Base-by-base conservation (phyloP, 352 stramenopile genomes). In the Globisporangium spiculum region DNA sequence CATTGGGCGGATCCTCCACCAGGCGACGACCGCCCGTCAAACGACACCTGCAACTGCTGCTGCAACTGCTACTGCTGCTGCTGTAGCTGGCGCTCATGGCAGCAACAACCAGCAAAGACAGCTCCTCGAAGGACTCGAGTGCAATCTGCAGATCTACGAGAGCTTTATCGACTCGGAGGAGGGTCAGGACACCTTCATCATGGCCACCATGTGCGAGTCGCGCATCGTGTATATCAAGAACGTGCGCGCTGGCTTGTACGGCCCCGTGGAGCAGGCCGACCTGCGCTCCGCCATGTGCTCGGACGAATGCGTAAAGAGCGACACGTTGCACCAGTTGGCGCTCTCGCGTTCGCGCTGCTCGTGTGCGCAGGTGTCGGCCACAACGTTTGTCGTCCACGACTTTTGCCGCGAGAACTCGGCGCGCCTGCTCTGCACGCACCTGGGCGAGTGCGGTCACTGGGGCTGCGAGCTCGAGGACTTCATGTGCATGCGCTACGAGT, bases 401-500 rank as follows among this genome's bases (percentile, higher is more conserved):
- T 93, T 93, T 65, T 96, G 89, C 46, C 76, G 84, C 24, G 80
- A 95, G 54, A 96, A 81, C 76, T 95, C 86, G 32, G 86, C 83
- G 38, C 77, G 89, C 46, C 67, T 97, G 59, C 65, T 98, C 58
- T 98, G 92, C 75, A 90, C 79, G 12, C 87, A 92, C 64, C 65
- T 98, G 38, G 81, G 86, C 66, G 89, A 96, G 50, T 98, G 92
- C 63, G 92, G 91, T 20, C 83, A 89, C 67, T 98, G 92, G 92
- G 73, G 76, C 62, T 98, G 92, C 67, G 66, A 79, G 46, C 79
- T 96, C 41, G 77, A 94, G 61, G 92, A 98, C 67, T 97, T 97
- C 65, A 96, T 93, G 79, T 98, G 92, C 70, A 83, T 93, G 36
- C 88, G 92, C 50, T 93, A 94, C 75, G 89, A 97, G 68, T 97